Evolutionary conservation across 805 yeast species (phyloP).

Genomic region (Hanseniaspora hatyaiensis): DNA sequence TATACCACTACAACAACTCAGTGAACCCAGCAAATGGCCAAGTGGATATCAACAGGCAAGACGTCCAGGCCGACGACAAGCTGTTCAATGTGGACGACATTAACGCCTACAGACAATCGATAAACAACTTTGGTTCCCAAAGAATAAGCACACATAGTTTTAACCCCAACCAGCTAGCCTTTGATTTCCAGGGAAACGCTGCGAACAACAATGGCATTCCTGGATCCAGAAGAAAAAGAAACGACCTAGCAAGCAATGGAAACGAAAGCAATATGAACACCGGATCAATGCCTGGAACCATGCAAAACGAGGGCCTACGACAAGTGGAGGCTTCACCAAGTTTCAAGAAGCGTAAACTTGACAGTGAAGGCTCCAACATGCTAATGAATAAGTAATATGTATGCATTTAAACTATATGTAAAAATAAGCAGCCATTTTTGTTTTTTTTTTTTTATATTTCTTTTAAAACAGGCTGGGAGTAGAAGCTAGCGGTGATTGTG

Average conservation of each 20-base stretch:
- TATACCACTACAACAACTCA: slow-evolving; percentile 25
- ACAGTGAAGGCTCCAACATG: not conserved
- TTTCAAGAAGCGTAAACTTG: slow-evolving; percentile 12
- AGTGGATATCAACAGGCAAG: slow-evolving; percentile 23
- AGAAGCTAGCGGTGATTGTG: no score
- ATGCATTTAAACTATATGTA: not conserved
- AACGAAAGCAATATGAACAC: not conserved
- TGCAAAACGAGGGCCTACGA: not conserved
- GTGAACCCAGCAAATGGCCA: slow-evolving; percentile 16
- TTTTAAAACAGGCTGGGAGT: no score
- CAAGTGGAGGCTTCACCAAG: slow-evolving; percentile 9
- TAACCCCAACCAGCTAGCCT: slow-evolving; percentile 6
- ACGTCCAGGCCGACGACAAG: slow-evolving; percentile 18
- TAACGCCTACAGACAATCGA: not conserved
- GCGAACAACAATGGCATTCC: not conserved
- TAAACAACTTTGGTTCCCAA: slow-evolving; percentile 4
- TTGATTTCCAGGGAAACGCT: slow-evolving; percentile 8
- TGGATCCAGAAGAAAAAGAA: slow-evolving; percentile 11
- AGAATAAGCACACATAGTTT: slow-evolving; percentile 10
- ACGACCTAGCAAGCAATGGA: not conserved
- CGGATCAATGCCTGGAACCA: slow-evolving; percentile 1
- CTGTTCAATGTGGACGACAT: slow-evolving; percentile 8
- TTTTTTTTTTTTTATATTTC: not conserved
- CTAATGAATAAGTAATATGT: not conserved
- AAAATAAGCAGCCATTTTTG: not conserved